A percentile compares a stretch with the other conserved stretches of the same genome.
Conservation (phyloP, 768 basidiomycete species). For the Leucocoprinus leucothites region DNA sequence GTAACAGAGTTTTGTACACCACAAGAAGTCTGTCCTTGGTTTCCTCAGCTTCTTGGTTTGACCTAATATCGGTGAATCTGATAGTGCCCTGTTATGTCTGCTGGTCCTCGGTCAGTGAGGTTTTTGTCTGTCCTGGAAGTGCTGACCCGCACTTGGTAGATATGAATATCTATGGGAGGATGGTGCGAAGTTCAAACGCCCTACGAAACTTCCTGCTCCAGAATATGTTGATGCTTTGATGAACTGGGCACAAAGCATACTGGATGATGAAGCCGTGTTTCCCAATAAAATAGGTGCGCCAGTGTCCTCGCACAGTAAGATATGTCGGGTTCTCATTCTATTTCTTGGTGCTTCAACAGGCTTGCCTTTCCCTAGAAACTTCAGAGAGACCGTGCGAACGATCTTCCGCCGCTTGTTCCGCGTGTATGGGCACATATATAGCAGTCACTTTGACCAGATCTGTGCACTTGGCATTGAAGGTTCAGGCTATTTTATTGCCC, state of each 20-base stretch:
- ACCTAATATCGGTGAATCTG: background rate
- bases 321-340: background rate
- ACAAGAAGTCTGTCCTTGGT: slow-evolving; percentile 63
- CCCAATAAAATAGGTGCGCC: slow-evolving; percentile 88
- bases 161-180: slow-evolving; percentile 97
- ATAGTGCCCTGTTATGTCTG: slow-evolving; percentile 95
- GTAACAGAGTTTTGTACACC: slow-evolving; percentile 97
- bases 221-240: slow-evolving; percentile 98
- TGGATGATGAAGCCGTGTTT: slow-evolving; percentile 91
- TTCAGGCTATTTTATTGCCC: slow-evolving; percentile 27
- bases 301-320: background rate
- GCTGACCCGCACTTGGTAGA: slow-evolving; percentile 33
- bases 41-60: slow-evolving; percentile 10
- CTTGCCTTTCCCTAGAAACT: slow-evolving; percentile 86
- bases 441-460: slow-evolving; percentile 98
- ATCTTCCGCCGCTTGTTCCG: slow-evolving; percentile 92
- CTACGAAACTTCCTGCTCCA: slow-evolving; percentile 91
- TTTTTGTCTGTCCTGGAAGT: background rate
- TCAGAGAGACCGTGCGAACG: slow-evolving; percentile 86
- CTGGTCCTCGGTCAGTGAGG: slow-evolving; percentile 75
- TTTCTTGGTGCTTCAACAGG: slow-evolving; percentile 43
- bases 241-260: slow-evolving; percentile 94
- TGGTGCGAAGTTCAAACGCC: slow-evolving; percentile 79
- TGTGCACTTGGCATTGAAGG: slow-evolving; percentile 98
- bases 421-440: slow-evolving; percentile 98